phyloP scores from a whole-genome alignment of 2,329 filamentous ascomycete genomes.

The Endothia cerciana region DNA sequence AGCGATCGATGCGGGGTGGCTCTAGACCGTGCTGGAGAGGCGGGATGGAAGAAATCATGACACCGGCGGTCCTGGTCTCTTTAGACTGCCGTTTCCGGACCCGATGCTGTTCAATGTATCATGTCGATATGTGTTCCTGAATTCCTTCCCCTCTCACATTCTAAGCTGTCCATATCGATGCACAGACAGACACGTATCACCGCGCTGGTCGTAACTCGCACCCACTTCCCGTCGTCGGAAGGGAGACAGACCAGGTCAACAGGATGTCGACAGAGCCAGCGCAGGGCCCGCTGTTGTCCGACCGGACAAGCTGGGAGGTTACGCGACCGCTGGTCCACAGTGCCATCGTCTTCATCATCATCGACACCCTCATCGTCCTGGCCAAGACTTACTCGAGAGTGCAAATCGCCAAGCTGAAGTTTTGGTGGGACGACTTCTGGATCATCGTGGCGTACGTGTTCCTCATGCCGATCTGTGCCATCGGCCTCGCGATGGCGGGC shows the following conservation, averaged over 20 bases:
- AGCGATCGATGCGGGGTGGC: not conserved
- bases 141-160: not conserved
- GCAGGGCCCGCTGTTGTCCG: slow-evolving; percentile 22
- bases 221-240: not conserved
- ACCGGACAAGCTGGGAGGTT: slow-evolving; percentile 20
- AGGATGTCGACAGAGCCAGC: slow-evolving; percentile 19
- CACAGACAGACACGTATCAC: not conserved
- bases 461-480: slow-evolving; percentile 25
- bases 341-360: slow-evolving; percentile 13
- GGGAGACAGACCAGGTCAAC: not conserved
- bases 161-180: not conserved
- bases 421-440: slow-evolving; percentile 30
- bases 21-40: not conserved
- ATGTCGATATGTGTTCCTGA: not conserved
- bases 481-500: slow-evolving; percentile 20
- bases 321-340: slow-evolving; percentile 23
- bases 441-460: slow-evolving; percentile 21
- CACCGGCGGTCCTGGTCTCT: not conserved
- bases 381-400: slow-evolving; percentile 26
- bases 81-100: not conserved
- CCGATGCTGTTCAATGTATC: not conserved
- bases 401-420: slow-evolving; percentile 19
- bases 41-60: not conserved
- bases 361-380: slow-evolving; percentile 26
- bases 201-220: slow-evolving; percentile 2